Evolutionary conservation across 2,329 filamentous ascomycete species (phyloP).

Genomic region (Sporothrix phasma): DNA sequence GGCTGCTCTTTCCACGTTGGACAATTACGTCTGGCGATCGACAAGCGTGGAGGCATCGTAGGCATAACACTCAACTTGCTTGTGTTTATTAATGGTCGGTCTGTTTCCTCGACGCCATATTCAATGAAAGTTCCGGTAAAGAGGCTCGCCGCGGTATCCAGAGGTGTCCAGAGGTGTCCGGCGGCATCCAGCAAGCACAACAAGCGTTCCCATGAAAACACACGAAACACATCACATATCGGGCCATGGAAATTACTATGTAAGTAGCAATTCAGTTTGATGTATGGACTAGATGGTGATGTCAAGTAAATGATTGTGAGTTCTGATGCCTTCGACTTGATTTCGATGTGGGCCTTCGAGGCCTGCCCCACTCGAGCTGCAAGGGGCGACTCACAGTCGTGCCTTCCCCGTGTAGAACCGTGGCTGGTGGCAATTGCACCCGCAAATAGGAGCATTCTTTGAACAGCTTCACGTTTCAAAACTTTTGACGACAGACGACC

Average conservation of each 20-base stretch:
- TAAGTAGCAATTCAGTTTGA: neutral
- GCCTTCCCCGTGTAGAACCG: neutral
- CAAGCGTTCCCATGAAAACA: no score
- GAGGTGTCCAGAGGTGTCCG: no score
- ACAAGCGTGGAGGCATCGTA: no score
- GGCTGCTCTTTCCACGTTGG: neutral
- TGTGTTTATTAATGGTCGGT: no score
- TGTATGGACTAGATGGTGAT: neutral
- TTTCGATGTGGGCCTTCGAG: neutral
- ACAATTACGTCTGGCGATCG: neutral
- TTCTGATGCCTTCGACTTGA: neutral
- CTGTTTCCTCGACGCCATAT: no score
- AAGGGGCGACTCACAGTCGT: slow-evolving; percentile 2
- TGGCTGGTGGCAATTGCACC: neutral
- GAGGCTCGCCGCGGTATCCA: no score
- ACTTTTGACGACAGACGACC: neutral
- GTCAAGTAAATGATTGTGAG: neutral
- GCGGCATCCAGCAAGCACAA: no score
- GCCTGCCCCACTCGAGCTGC: neutral
- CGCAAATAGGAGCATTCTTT: neutral
- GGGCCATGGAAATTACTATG: no score
- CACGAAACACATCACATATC: no score
- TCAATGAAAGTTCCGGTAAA: no score
- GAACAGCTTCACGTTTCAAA: neutral
- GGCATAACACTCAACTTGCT: no score